phyloP scores from a whole-genome alignment of 768 basidiomycete genomes.

The Chlorophyllum brunneum region DNA sequence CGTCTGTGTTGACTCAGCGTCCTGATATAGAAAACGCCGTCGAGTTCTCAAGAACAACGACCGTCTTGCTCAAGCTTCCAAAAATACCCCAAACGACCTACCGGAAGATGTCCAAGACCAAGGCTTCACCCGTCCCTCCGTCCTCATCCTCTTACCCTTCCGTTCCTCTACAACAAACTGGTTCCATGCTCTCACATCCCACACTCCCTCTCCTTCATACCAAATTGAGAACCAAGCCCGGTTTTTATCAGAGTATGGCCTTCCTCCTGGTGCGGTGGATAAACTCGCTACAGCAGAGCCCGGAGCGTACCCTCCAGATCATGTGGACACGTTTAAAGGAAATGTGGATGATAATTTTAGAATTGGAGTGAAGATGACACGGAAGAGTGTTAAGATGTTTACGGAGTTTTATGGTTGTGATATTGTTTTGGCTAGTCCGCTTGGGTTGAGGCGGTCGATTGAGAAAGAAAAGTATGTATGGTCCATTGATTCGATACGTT shows the following conservation, averaged over 20 bases:
- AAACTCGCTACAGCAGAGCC: constrained; percentile 71
- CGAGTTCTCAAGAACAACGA: constrained; percentile 93
- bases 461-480: constrained; percentile 90
- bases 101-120: constrained; percentile 89
- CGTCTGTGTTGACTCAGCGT: not conserved
- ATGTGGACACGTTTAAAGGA: constrained; percentile 92
- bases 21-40: constrained; percentile 71
- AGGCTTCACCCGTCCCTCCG: constrained; percentile 94
- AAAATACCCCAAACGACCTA: constrained; percentile 48
- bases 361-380: constrained; percentile 87
- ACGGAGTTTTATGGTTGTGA: constrained; percentile 89
- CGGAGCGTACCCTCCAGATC: constrained; percentile 81
- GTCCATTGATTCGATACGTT: not conserved
- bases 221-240: constrained; percentile 88
- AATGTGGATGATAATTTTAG: constrained; percentile 96
- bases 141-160: constrained; percentile 90
- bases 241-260: constrained; percentile 76
- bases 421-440: constrained; percentile 88
- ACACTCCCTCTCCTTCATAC: constrained; percentile 65
- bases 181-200: constrained; percentile 74
- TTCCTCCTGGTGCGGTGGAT: constrained; percentile 77
- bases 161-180: constrained; percentile 84
- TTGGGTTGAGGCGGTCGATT: constrained; percentile 86
- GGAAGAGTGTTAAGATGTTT: constrained; percentile 90
- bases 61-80: constrained; percentile 69